A percentile compares a stretch with the other conserved stretches of the same genome.
phyloP scores from a whole-genome alignment of 139 green algal genomes.

The Pseudopediastrum boryanum region DNA sequence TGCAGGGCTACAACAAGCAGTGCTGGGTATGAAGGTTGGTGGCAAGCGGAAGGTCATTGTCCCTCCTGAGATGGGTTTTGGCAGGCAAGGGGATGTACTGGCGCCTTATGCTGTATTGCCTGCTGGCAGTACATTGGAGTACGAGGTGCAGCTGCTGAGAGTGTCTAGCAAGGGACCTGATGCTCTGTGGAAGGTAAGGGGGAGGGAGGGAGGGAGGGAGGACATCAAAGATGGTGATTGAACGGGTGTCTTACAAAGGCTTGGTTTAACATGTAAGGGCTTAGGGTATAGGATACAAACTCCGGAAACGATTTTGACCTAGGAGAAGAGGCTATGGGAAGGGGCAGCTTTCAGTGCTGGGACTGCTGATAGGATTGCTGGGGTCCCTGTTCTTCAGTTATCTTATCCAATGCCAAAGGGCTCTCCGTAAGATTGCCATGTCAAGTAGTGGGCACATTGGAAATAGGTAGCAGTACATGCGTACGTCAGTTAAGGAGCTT shows the following conservation, averaged over 20 bases:
- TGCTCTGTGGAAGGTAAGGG: conserved; percentile 22
- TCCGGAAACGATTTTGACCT: background rate
- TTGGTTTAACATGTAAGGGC: background rate
- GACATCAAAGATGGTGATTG: background rate
- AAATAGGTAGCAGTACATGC: too few relatives aligned
- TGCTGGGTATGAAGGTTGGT: conserved; percentile 28
- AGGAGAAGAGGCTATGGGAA: background rate
- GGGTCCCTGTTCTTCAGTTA: background rate
- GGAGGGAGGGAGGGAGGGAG: background rate
- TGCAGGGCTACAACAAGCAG: conserved; percentile 15
- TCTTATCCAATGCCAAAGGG: too few relatives aligned
- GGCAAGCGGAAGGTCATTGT: conserved; percentile 3
- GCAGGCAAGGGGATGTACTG: background rate
- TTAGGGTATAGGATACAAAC: background rate
- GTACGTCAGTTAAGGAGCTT: too few relatives aligned
- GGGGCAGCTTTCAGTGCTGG: background rate
- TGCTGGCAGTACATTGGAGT: background rate
- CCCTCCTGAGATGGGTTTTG: conserved; percentile 15
- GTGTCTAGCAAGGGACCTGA: conserved; percentile 21
- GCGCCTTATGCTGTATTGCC: conserved; percentile 27
- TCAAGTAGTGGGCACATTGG: too few relatives aligned
- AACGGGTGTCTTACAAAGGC: background rate
- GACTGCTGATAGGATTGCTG: background rate
- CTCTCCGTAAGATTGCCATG: too few relatives aligned
- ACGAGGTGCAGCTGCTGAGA: conserved; percentile 28